A percentile compares a stretch with the other conserved stretches of the same genome.
These are phyloP conservation scores for Diutina rugosa DNA, from an alignment of 1,139 yeast species.

Conservation along the genomic window DNA sequence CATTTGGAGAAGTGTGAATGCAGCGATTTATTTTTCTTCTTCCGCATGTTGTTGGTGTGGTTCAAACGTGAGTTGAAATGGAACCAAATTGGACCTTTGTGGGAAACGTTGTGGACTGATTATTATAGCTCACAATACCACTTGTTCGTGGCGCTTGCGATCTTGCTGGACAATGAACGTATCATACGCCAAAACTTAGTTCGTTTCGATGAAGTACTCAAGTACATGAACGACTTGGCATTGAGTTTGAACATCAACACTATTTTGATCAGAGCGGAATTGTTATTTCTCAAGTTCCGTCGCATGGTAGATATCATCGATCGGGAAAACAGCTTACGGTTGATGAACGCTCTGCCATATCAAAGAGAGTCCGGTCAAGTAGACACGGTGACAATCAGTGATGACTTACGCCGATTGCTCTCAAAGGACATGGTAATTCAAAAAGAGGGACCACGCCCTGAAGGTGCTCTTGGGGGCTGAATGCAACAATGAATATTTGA, in stretches of 20 bases:
- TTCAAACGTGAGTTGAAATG: slow-evolving; percentile 84
- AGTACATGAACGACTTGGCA: slow-evolving; percentile 83
- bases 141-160: slow-evolving; percentile 74
- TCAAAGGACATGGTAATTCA: slow-evolving; percentile 50
- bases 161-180: slow-evolving; percentile 75
- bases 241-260: slow-evolving; percentile 65
- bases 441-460: slow-evolving; percentile 45
- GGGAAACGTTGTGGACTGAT: slow-evolving; percentile 93
- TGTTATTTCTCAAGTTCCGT: slow-evolving; percentile 65
- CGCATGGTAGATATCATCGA: slow-evolving; percentile 72
- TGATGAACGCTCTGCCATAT: not conserved
- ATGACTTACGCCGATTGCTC: slow-evolving; percentile 46
- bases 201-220: slow-evolving; percentile 82
- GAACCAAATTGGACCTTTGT: slow-evolving; percentile 61
- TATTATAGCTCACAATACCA: slow-evolving; percentile 77
- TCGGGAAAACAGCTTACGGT: slow-evolving; percentile 28
- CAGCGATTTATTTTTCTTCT: slow-evolving; percentile 81
- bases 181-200: slow-evolving; percentile 61
- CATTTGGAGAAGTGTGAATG: slow-evolving; percentile 85
- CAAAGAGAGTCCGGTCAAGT: not conserved
- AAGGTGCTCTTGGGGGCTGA: slow-evolving; percentile 34
- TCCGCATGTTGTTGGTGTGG: slow-evolving; percentile 92
- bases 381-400: slow-evolving; percentile 9
- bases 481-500: no score
- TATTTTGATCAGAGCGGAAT: slow-evolving; percentile 66